Percentiles rank a stretch among this genome's conserved stretches.
These are phyloP conservation scores for Nakazawaea pomicola DNA, from an alignment of 805 yeast genomes.

Conservation along the genomic window DNA sequence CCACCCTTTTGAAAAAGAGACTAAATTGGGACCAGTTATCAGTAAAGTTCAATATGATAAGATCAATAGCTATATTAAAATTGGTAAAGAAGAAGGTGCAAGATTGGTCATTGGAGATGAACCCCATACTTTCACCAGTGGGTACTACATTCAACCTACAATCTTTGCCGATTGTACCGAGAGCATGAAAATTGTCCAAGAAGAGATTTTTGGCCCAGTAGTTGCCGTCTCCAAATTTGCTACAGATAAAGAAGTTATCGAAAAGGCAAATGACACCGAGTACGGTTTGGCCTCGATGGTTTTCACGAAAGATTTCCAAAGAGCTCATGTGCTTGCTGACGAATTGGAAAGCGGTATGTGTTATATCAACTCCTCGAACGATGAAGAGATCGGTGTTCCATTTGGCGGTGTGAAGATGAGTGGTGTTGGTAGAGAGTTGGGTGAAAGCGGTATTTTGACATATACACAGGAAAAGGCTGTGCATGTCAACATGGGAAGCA, in stretches of 20 bases:
- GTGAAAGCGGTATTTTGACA: conserved; percentile 63
- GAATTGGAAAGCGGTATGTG: conserved; percentile 63
- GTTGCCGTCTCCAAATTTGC: conserved; percentile 62
- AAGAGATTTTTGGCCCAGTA: conserved; percentile 89
- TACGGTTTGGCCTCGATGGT: conserved; percentile 85
- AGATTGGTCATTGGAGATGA: conserved; percentile 38
- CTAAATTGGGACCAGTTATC: conserved; percentile 60
- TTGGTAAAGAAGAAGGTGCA: conserved; percentile 47
- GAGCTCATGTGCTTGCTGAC: conserved; percentile 60
- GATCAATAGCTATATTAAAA: conserved; percentile 37
- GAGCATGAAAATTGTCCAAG: conserved; percentile 60
- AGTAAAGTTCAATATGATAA: conserved; percentile 52
- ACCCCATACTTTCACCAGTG: conserved; percentile 40
- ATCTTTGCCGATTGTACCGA: conserved; percentile 67
- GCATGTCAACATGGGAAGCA: conserved; percentile 43
- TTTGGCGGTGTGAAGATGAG: conserved; percentile 79
- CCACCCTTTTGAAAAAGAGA: conserved; percentile 40
- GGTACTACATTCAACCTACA: conserved; percentile 72
- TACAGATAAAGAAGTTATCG: conserved; percentile 63
- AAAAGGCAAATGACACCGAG: conserved; percentile 62
- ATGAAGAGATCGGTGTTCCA: conserved; percentile 60
- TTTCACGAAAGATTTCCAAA: conserved; percentile 61
- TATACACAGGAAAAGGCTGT: conserved; percentile 76
- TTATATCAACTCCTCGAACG: conserved; percentile 67
- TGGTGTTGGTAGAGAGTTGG: conserved; percentile 80